Evolutionary conservation across 2,329 filamentous ascomycete genomes (phyloP).

Genomic region (Dothiorella sarmentorum): DNA sequence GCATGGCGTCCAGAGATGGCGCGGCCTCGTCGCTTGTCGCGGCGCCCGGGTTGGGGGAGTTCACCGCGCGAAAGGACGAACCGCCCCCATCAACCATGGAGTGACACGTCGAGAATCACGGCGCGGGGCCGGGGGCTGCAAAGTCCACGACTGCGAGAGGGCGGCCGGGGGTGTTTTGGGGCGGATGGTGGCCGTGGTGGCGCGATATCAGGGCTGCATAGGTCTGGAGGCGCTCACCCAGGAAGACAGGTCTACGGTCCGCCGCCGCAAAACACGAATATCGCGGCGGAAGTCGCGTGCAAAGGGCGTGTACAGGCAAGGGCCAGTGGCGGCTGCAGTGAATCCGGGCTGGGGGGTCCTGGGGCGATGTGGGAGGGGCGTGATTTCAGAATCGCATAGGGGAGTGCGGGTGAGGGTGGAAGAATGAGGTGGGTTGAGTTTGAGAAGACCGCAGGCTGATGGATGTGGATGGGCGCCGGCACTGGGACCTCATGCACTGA

Average conservation of each 20-base stretch:
- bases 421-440: slow-evolving; percentile 7
- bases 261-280: slow-evolving; percentile 18
- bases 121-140: slow-evolving; percentile 7
- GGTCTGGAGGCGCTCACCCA: slow-evolving; percentile 16
- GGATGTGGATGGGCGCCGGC: slow-evolving; percentile 18
- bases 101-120: slow-evolving; percentile 17
- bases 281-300: slow-evolving; percentile 14
- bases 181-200: slow-evolving; percentile 11
- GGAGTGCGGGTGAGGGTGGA: slow-evolving; percentile 2
- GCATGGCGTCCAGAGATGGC: slow-evolving; percentile 23
- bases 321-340: neutral
- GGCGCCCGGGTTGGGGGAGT: slow-evolving; percentile 28
- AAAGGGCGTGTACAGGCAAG: slow-evolving; percentile 4
- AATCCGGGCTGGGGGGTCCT: neutral
- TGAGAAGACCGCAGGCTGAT: slow-evolving; percentile 4
- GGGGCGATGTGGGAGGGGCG: neutral
- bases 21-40: slow-evolving; percentile 30
- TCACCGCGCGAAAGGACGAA: slow-evolving; percentile 30
- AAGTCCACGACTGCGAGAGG: neutral
- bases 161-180: neutral
- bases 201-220: slow-evolving; percentile 19
- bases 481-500: slow-evolving; percentile 10
- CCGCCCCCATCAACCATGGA: slow-evolving; percentile 36
- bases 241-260: slow-evolving; percentile 9
- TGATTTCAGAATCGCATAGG: neutral